A percentile compares a stretch with the other conserved stretches of the same genome.
Evolutionary conservation across 805 yeast genomes (phyloP).

Genomic region (Yamadazyma ubonensis): DNA sequence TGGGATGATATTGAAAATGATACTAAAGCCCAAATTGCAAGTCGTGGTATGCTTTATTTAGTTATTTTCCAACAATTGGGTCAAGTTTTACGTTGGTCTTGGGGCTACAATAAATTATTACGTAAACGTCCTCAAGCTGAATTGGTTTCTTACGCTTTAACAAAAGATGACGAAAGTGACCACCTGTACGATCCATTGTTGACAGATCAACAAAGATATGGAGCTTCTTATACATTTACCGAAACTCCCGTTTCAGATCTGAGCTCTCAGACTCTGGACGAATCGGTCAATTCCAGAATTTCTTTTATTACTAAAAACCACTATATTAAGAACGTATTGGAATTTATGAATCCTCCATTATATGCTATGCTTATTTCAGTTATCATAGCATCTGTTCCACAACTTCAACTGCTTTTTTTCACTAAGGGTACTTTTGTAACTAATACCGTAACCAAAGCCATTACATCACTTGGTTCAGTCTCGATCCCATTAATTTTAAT

Average conservation of each 20-base stretch:
- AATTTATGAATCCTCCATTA: conserved; percentile 76
- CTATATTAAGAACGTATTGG: conserved; percentile 4
- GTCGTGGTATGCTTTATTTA: conserved; percentile 72
- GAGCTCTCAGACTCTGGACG: conserved; percentile 1
- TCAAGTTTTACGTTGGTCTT: conserved; percentile 79
- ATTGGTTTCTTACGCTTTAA: conserved; percentile 19
- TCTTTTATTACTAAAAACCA: neutral
- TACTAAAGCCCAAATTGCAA: conserved; percentile 65
- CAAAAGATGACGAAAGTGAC: conserved; percentile 14
- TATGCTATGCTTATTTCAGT: conserved; percentile 73
- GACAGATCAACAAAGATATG: neutral
- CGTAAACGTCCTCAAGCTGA: conserved; percentile 47
- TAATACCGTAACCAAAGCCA: conserved; percentile 63
- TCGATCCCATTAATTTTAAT: conserved; percentile 76
- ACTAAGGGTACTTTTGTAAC: conserved; percentile 55
- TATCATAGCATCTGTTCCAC: conserved; percentile 65
- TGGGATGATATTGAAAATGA: conserved; percentile 76
- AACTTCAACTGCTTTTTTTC: conserved; percentile 53
- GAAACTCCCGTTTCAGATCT: conserved; percentile 2
- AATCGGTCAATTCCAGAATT: neutral
- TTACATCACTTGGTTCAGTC: conserved; percentile 66
- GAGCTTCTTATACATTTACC: neutral
- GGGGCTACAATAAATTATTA: conserved; percentile 77
- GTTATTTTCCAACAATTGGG: conserved; percentile 81
- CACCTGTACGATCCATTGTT: conserved; percentile 2